phyloP scores from a whole-genome alignment of 768 basidiomycete genomes.

The Polyporus arcularius region DNA sequence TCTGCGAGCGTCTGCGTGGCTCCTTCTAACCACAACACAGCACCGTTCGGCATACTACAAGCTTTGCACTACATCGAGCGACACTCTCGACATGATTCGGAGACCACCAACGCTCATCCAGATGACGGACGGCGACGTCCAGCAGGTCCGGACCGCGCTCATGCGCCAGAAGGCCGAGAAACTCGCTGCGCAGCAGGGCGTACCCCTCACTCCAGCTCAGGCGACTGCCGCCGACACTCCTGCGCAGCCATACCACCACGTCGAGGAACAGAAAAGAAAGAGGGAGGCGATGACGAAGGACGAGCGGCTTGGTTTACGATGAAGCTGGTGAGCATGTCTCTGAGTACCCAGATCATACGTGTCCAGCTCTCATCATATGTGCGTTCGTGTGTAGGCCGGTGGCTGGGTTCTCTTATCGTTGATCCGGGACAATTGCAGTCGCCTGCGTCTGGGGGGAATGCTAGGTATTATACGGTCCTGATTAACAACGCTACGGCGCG shows the following conservation, averaged over 20 bases:
- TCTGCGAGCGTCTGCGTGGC: no score
- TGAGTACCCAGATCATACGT: no score
- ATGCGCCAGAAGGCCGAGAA: slow-evolving; percentile 34
- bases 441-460: no score
- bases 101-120: slow-evolving; percentile 74
- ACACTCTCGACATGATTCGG: slow-evolving; percentile 64
- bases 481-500: not conserved
- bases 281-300: slow-evolving; percentile 36
- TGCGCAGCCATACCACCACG: slow-evolving; percentile 27
- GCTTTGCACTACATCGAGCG: not conserved
- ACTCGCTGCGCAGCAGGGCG: slow-evolving; percentile 4
- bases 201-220: slow-evolving; percentile 6
- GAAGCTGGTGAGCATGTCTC: not conserved
- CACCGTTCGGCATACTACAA: no score
- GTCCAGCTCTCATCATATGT: no score
- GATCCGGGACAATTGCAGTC: no score
- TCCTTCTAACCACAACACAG: no score
- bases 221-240: slow-evolving; percentile 10
- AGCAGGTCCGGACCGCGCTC: slow-evolving; percentile 69
- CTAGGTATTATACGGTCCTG: no score
- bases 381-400: no score
- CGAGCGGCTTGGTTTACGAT: slow-evolving; percentile 35
- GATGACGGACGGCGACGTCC: slow-evolving; percentile 76
- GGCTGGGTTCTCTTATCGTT: no score
- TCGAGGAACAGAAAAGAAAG: slow-evolving; percentile 37